Evolutionary conservation across 805 yeast genomes (phyloP).

Genomic region (Pichia ethanolica): DNA sequence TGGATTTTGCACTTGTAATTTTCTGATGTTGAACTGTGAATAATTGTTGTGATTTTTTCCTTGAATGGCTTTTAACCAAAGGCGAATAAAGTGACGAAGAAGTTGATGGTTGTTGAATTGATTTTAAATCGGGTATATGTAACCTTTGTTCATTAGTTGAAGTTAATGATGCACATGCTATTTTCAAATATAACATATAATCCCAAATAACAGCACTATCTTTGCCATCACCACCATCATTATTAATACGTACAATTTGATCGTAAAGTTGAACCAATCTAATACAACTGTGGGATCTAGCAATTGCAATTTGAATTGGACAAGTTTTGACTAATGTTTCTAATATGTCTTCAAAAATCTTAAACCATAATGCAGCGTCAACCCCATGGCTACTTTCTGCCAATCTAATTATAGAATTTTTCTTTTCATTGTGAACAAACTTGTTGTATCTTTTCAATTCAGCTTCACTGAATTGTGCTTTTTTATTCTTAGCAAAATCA

Average conservation of each 20-base stretch:
- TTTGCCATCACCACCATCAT: slow-evolving; percentile 23
- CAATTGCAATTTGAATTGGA: slow-evolving; percentile 90
- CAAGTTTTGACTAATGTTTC: slow-evolving; percentile 67
- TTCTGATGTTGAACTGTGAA: slow-evolving; percentile 82
- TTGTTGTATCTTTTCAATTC: slow-evolving; percentile 68
- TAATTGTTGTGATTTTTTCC: slow-evolving; percentile 73
- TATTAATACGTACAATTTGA: slow-evolving; percentile 49
- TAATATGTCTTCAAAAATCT: slow-evolving; percentile 71
- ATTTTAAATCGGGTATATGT: slow-evolving; percentile 33
- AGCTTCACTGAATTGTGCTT: slow-evolving; percentile 56
- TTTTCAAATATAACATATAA: slow-evolving; percentile 67
- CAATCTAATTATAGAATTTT: slow-evolving; percentile 61
- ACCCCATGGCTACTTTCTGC: slow-evolving; percentile 93
- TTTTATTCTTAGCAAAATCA: slow-evolving; percentile 47
- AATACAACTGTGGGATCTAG: slow-evolving; percentile 85
- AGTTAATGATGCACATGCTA: slow-evolving; percentile 87
- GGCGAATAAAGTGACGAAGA: slow-evolving; percentile 32
- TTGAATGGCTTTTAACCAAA: slow-evolving; percentile 48
- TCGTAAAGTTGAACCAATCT: slow-evolving; percentile 82
- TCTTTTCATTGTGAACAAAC: slow-evolving; percentile 47
- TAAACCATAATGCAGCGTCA: slow-evolving; percentile 94
- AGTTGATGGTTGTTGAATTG: slow-evolving; percentile 9
- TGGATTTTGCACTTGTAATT: slow-evolving; percentile 85
- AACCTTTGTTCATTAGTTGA: slow-evolving; percentile 81
- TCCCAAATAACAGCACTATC: slow-evolving; percentile 28